These are phyloP conservation scores for Podila minutissima DNA, from an alignment of 192 early-diverging fungal genomes.

Conservation along the genomic window DNA sequence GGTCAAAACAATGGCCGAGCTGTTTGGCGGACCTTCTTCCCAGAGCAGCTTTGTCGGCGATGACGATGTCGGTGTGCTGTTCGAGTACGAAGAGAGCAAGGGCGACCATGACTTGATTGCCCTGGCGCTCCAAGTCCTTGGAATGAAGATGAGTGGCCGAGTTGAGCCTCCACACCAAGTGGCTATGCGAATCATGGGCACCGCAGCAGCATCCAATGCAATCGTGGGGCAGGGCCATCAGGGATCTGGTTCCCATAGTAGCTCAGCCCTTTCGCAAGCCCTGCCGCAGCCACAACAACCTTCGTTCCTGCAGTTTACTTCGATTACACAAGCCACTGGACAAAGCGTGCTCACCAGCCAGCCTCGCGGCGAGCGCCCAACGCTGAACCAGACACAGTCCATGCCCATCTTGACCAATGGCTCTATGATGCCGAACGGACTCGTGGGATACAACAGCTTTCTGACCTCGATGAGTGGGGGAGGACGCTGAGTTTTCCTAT, in stretches of 20 bases:
- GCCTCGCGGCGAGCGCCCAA: not conserved
- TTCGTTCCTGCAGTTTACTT: not conserved
- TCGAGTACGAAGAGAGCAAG: conserved; percentile 68
- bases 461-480: not conserved
- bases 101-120: conserved; percentile 78
- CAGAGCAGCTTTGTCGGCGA: conserved; percentile 13
- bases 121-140: conserved; percentile 79
- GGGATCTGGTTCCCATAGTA: not conserved
- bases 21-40: conserved; percentile 35
- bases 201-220: conserved; percentile 23
- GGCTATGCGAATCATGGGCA: conserved; percentile 65
- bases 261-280: not conserved
- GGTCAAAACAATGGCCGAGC: conserved; percentile 42
- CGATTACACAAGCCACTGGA: not conserved
- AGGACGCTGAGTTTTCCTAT: not conserved
- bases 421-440: not conserved
- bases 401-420: not conserved
- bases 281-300: not conserved
- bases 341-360: not conserved
- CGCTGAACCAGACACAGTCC: not conserved
- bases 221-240: conserved; percentile 12
- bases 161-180: conserved; percentile 69
- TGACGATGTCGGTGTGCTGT: conserved; percentile 49
- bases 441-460: not conserved
- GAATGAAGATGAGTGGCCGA: conserved; percentile 72